These are phyloP conservation scores for Gossypium bickii DNA, from an alignment of 345 rosid species.

Conservation along the genomic window DNA sequence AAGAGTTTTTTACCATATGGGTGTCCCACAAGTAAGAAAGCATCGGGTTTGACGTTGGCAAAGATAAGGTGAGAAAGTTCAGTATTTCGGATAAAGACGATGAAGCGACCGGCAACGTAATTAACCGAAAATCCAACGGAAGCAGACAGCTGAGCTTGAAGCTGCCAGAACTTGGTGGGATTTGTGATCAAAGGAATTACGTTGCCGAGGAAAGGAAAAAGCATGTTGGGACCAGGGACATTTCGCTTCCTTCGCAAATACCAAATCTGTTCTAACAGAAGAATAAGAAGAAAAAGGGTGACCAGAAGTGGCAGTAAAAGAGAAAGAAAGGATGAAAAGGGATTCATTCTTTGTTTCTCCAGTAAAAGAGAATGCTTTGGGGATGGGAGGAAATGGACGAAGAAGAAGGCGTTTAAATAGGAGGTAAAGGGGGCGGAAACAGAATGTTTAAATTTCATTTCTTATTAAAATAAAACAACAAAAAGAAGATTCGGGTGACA, in stretches of 20 bases:
- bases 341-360: background rate
- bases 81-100: slow-evolving; percentile 48
- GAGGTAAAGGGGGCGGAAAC: too few species aligned
- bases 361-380: background rate
- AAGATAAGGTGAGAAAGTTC: slow-evolving; percentile 71
- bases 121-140: slow-evolving; percentile 56
- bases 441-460: too few species aligned
- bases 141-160: slow-evolving; percentile 39
- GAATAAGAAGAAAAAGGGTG: slow-evolving; percentile 28
- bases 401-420: background rate
- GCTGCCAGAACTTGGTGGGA: slow-evolving; percentile 70
- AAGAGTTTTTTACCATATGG: slow-evolving; percentile 82
- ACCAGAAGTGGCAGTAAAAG: slow-evolving; percentile 26
- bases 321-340: background rate
- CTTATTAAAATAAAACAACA: too few species aligned
- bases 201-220: slow-evolving; percentile 65
- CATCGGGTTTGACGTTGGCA: slow-evolving; percentile 76
- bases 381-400: background rate
- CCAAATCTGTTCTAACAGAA: slow-evolving; percentile 50
- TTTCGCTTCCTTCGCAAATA: slow-evolving; percentile 55
- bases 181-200: slow-evolving; percentile 43
- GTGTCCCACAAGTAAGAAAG: slow-evolving; percentile 66
- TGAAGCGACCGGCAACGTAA: slow-evolving; percentile 62
- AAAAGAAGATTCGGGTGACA: too few species aligned
- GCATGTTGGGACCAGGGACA: slow-evolving; percentile 51